Evolutionary conservation across 306 rosid species (phyloP).

Genomic region (Prosopis cineraria): DNA sequence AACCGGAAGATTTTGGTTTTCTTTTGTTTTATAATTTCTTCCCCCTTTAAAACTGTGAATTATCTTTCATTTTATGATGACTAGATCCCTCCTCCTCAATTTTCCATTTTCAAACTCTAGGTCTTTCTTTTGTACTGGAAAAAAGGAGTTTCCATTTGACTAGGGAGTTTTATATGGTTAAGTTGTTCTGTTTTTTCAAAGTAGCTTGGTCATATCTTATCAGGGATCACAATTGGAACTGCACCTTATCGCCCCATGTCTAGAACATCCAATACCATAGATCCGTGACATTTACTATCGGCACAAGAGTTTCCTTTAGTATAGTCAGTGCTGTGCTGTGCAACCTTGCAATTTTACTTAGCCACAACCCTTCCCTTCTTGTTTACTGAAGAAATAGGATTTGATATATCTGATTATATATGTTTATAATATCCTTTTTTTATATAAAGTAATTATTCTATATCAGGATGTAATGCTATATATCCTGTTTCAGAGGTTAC

Average conservation of each 20-base stretch:
- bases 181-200: background rate
- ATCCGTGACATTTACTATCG: background rate
- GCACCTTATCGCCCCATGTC: background rate
- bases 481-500: constrained; percentile 74
- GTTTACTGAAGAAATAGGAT: background rate
- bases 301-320: constrained; percentile 9
- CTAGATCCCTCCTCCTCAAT: background rate
- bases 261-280: too few species aligned
- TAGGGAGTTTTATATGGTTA: background rate
- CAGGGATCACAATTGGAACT: background rate
- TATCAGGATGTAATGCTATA: constrained; percentile 20
- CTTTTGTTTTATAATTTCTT: background rate
- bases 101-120: constrained; percentile 10
- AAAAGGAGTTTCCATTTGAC: constrained; percentile 3
- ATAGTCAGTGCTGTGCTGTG: constrained; percentile 25
- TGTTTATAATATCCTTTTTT: background rate
- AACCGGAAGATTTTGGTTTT: constrained; percentile 19
- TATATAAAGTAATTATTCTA: background rate
- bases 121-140: background rate
- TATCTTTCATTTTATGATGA: constrained; percentile 9
- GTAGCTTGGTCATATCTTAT: background rate
- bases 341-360: background rate
- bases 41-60: constrained; percentile 9
- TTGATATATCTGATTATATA: background rate
- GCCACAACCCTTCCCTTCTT: background rate